Base-by-base conservation (phyloP, 2,329 filamentous ascomycete species). In the Blastomyces silverae region DNA sequence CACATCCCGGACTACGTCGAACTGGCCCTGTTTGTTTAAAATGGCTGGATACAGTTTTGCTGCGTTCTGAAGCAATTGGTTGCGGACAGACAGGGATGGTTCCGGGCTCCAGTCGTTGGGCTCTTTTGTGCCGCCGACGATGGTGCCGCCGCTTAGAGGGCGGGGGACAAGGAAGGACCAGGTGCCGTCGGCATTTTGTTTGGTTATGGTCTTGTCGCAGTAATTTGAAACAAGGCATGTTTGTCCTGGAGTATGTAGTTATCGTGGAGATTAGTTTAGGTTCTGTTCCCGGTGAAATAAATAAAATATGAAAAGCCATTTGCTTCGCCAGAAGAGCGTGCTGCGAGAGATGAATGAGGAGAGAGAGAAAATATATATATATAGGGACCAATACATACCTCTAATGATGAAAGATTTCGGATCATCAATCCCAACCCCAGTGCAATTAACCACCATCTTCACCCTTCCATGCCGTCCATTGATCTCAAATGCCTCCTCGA, bases 51-150 rank as follows among this genome's bases (percentile, higher is more conserved):
- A 79, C 70, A 73, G 74, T 61, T 78, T 75, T 1, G 73, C 73
- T 53, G 75, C 78, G 15, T 76, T 76, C 2, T 68, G 66, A 5
- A 88, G 78, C 17, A 89, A 73, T 37, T 69, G 71, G 48, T 77
- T 73, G 22, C 85, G 74, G 0, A 82, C 80, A 58, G 80, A 79
- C 1, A 68, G 65, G 0, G 79, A 83, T 1, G 85, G 81, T 22
- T 79, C 74, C 0, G 79, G 72, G 58, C 83, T 78, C 83, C 83
- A 86, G 71, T 87, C 78, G 64, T 82, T 75, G 0, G 81, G 79
- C 70, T 88, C 83, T 72, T 87, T 88, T 11, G 86, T 89, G 0
- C 87, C 87, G 5, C 87, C 87, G 25, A 89, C 82, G 50, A 89
- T 79, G 0, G 86, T 89, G 2, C 87, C 87, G 2, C 86, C 86